These are phyloP conservation scores for Neonectria hederae DNA, from an alignment of 2,329 filamentous ascomycete genomes.

Conservation along the genomic window DNA sequence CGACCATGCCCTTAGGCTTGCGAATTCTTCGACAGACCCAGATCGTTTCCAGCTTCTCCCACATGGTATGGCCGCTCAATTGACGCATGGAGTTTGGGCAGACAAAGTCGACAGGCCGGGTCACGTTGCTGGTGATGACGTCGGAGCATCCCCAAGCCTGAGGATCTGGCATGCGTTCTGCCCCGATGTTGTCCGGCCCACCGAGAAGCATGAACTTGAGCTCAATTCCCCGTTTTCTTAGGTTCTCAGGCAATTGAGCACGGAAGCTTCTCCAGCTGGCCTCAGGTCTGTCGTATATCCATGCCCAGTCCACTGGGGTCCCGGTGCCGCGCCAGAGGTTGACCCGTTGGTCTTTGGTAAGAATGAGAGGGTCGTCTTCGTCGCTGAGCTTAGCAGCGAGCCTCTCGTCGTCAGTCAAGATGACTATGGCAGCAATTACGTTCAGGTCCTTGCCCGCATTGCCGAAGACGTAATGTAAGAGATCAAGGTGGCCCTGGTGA, in stretches of 20 bases:
- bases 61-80: slow-evolving; percentile 31
- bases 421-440: slow-evolving; percentile 45
- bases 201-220: slow-evolving; percentile 39
- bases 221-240: slow-evolving; percentile 21
- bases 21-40: slow-evolving; percentile 28
- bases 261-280: slow-evolving; percentile 30
- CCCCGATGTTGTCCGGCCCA: slow-evolving; percentile 39
- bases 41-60: slow-evolving; percentile 26
- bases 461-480: slow-evolving; percentile 44
- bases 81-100: slow-evolving; percentile 36
- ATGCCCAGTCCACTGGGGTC: slow-evolving; percentile 36
- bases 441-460: slow-evolving; percentile 42
- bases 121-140: slow-evolving; percentile 39
- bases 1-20: slow-evolving; percentile 29
- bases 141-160: slow-evolving; percentile 38
- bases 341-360: slow-evolving; percentile 36
- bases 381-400: slow-evolving; percentile 36
- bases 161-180: slow-evolving; percentile 18
- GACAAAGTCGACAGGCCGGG: slow-evolving; percentile 40
- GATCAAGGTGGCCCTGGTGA: slow-evolving; percentile 46
- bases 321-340: slow-evolving; percentile 39
- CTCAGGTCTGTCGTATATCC: slow-evolving; percentile 37
- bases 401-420: slow-evolving; percentile 38
- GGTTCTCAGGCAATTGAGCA: slow-evolving; percentile 3
- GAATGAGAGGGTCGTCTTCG: slow-evolving; percentile 18